Conservation (phyloP, 129 eudicot genomes). For the Flaveria brownii region DNA sequence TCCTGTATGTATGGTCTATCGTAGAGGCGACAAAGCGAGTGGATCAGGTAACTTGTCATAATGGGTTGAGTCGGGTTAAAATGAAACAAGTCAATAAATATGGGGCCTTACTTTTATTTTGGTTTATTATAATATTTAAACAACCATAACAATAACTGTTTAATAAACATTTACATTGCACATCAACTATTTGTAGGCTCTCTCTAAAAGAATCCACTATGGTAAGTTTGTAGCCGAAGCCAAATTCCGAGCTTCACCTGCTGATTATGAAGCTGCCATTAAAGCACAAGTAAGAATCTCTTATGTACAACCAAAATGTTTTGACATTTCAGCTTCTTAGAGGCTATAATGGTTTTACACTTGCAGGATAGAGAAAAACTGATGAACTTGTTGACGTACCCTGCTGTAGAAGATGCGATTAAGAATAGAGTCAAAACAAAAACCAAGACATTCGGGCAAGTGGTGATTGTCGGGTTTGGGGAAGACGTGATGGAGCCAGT, state of each 20-base stretch:
- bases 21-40: background rate
- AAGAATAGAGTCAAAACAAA: constrained; percentile 64
- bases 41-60: background rate
- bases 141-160: background rate
- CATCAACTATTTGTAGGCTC: constrained; percentile 41
- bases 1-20: background rate
- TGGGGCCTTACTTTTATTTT: background rate
- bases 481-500: constrained; percentile 46
- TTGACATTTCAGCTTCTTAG: constrained; percentile 1
- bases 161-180: background rate
- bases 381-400: constrained; percentile 74
- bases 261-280: constrained; percentile 67
- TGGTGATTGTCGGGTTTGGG: constrained; percentile 33
- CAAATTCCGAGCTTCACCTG: constrained; percentile 72
- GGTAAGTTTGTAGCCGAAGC: constrained; percentile 98
- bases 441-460: constrained; percentile 69
- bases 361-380: constrained; percentile 56
- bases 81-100: background rate
- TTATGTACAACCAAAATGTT: background rate
- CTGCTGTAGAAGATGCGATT: constrained; percentile 69
- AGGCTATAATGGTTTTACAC: constrained; percentile 8
- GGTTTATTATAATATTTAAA: background rate
- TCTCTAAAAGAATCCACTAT: constrained; percentile 83
- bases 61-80: background rate
- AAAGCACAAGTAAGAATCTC: constrained; percentile 55